Percentiles rank a stretch among this genome's conserved stretches.
phyloP scores from a whole-genome alignment of 257 asterid species.

The Parsonsia alboflavescens region DNA sequence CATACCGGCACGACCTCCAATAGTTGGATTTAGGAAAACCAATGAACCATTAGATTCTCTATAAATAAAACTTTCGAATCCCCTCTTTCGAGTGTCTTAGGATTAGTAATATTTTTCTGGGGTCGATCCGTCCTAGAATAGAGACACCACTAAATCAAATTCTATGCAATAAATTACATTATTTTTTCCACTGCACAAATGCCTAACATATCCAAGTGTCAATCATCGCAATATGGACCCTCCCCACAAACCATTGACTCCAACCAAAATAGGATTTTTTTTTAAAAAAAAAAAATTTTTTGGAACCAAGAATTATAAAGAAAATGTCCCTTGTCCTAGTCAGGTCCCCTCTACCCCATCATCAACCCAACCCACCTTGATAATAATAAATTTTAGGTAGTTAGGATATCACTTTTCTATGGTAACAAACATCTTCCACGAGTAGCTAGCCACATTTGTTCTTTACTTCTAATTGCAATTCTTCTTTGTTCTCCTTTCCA shows the following conservation, averaged over 20 bases:
- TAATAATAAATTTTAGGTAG: not conserved
- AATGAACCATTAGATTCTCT: not conserved
- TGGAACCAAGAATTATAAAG: not conserved
- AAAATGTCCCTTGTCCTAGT: not conserved
- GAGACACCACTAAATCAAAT: not conserved
- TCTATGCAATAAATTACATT: not conserved
- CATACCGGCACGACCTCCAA: not conserved
- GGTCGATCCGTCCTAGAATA: constrained; percentile 20
- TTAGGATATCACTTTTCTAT: constrained; percentile 3
- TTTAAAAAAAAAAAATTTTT: too few relatives aligned
- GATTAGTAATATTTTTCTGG: not conserved
- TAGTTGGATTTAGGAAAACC: not conserved
- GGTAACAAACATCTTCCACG: not conserved
- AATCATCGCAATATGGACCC: not conserved
- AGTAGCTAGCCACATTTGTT: too few relatives aligned
- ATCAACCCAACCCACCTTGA: not conserved
- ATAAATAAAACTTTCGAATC: not conserved
- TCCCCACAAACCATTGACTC: not conserved
- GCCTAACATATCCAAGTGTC: constrained; percentile 10
- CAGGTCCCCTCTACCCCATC: not conserved
- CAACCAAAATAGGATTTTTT: not conserved
- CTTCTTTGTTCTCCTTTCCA: not conserved
- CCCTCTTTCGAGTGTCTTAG: not conserved
- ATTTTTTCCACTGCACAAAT: not conserved
- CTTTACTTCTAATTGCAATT: not conserved